Percentiles rank a stretch among this genome's conserved stretches.
Conservation (phyloP, 306 rosid species). For the Sphenostylis stenocarpa region DNA sequence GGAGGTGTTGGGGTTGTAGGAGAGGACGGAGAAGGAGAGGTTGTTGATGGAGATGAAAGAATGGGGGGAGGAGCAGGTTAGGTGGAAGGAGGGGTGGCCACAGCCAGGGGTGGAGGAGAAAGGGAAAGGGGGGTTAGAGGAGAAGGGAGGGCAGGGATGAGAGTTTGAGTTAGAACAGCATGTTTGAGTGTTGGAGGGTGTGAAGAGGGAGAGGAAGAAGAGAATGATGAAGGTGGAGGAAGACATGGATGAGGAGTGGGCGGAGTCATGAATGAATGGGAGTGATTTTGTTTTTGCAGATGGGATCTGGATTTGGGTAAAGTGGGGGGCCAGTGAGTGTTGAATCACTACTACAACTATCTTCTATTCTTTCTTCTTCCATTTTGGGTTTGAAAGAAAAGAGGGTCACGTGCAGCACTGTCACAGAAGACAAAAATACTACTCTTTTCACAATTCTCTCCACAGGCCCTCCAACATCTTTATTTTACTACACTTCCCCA, state of each 20-base stretch:
- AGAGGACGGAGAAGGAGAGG: slow-evolving; percentile 59
- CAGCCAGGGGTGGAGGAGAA: slow-evolving; percentile 73
- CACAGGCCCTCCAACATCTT: neutral
- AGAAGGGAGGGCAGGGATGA: slow-evolving; percentile 63
- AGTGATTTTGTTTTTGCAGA: neutral
- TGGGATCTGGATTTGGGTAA: neutral
- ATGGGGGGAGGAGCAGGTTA: slow-evolving; percentile 54
- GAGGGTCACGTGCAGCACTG: slow-evolving; percentile 58
- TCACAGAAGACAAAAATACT: slow-evolving; percentile 39
- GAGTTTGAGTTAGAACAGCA: slow-evolving; percentile 32
- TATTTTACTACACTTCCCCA: neutral
- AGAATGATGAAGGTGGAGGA: neutral
- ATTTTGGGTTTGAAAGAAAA: slow-evolving; percentile 16
- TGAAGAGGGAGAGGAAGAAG: neutral
- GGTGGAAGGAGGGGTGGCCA: slow-evolving; percentile 90
- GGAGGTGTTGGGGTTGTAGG: slow-evolving; percentile 58
- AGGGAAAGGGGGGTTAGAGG: slow-evolving; percentile 57
- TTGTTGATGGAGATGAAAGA: slow-evolving; percentile 67
- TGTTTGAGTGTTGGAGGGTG: neutral
- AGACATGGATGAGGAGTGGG: neutral
- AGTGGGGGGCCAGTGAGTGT: neutral
- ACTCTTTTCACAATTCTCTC: neutral
- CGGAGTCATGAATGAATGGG: neutral
- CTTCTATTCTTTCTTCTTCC: neutral
- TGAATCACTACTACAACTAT: neutral